These are phyloP conservation scores for Salvia hispanica DNA, from an alignment of 257 asterid species.

Conservation along the genomic window DNA sequence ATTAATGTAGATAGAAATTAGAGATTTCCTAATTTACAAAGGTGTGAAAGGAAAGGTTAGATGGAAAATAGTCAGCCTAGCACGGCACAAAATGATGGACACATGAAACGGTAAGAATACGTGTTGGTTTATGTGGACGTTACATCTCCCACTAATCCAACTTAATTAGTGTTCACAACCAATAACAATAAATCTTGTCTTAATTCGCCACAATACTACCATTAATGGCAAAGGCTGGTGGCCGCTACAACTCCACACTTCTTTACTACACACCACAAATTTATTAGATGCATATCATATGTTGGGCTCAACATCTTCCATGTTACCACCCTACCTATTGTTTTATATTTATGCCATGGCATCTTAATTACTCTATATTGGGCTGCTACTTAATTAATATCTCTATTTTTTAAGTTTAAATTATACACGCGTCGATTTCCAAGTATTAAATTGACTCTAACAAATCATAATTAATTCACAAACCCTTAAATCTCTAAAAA, in stretches of 20 bases:
- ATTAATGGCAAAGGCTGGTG: constrained; percentile 29
- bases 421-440: too few species aligned
- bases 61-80: neutral
- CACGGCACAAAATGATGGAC: constrained; percentile 13
- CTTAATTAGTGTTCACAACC: constrained; percentile 1
- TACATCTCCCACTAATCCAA: neutral
- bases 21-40: neutral
- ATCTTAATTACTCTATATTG: too few species aligned
- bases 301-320: neutral
- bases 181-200: constrained; percentile 13
- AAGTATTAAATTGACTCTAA: too few species aligned
- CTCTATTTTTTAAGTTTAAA: too few species aligned
- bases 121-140: constrained; percentile 8
- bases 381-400: too few species aligned
- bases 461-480: too few species aligned
- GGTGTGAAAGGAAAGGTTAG: neutral
- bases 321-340: neutral
- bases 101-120: neutral
- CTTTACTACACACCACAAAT: constrained; percentile 26
- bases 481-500: too few species aligned
- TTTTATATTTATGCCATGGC: too few species aligned
- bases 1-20: neutral
- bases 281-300: neutral
- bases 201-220: neutral
- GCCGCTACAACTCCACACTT: constrained; percentile 25